Evolutionary conservation across 768 basidiomycete species (phyloP), one percentile per base, ranked within the genome.

Genomic region (Lactarius evosmus): DNA sequence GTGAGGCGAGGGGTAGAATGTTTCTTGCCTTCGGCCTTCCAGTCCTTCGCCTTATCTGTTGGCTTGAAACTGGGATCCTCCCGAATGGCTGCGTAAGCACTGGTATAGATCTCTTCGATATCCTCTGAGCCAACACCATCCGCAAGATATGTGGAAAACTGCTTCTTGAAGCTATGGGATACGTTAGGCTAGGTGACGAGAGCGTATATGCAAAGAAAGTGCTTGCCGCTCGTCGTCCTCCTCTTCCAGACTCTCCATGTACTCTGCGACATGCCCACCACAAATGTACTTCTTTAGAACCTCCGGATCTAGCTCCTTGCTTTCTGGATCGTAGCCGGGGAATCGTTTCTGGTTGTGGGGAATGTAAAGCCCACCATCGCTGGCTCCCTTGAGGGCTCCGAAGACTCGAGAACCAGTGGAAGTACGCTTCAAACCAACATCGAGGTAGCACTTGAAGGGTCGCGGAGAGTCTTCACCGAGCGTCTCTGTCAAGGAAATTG

Each of bases 241-340:
- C 83, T 99, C 97, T 80, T 99, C 97, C 59, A 98, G 80, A 62
- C 87, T 91, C 80, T 98, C 93, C 97, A 99, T 99, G 83, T 98
- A 99, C 79, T 98, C 97, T 56, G 97, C 93, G 62, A 99, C 89
- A 76, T 99, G 97, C 58, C 95, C 95, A 75, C 93, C 95, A 71
- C 82, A 91, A 75, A 99, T 98, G 81, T 99, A 99, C 79, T 96
- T 96, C 76, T 96, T 94, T 73, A 98, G 82, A 61, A 88, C 85
- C 77, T 98, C 97, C 50, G 93, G 87, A 67, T 99, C 95, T 66
- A 99, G 84, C 75, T 88, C 80, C 83, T 99, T 99, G 75, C 77
- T 74, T 78, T 99, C 97, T 63, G 88, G 78, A 77, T 99, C 97
- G 79, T 85, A 99, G 54, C 97, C 97, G 61, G 97, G 97, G 89